phyloP scores from a whole-genome alignment of 768 basidiomycete genomes.

The Lactarius psammicola region DNA sequence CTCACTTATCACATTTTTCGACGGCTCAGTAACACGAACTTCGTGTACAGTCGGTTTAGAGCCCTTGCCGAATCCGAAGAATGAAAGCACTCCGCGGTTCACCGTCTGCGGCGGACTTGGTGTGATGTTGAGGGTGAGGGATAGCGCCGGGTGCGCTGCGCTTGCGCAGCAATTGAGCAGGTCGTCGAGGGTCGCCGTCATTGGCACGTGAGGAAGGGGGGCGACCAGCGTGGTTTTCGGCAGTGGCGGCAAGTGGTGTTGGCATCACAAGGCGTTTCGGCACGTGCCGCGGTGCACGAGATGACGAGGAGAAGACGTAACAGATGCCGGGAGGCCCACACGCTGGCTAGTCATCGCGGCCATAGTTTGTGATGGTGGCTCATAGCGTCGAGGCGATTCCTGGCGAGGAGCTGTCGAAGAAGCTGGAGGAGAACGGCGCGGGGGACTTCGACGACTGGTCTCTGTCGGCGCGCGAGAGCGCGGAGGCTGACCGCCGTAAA shows the following conservation, averaged over 20 bases:
- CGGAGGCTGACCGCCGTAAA: conserved; percentile 9
- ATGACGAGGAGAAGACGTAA: conserved; percentile 18
- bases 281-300: conserved; percentile 38
- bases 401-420: background rate
- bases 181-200: conserved; percentile 29
- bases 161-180: conserved; percentile 33
- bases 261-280: conserved; percentile 77
- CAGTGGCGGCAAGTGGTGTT: conserved; percentile 45
- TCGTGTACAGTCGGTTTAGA: conserved; percentile 22
- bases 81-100: conserved; percentile 20
- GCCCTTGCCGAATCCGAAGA: conserved; percentile 28
- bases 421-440: conserved; percentile 2
- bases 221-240: conserved; percentile 3
- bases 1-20: conserved; percentile 2
- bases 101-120: conserved; percentile 17
- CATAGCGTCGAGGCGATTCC: conserved; percentile 19
- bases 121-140: conserved; percentile 3
- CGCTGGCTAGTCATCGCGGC: conserved; percentile 19
- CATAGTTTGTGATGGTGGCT: conserved; percentile 22
- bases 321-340: conserved; percentile 11
- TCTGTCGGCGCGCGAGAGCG: background rate
- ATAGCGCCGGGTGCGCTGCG: conserved; percentile 20
- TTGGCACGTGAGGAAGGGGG: background rate
- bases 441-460: background rate
- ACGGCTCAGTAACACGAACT: conserved; percentile 18